A percentile compares a stretch with the other conserved stretches of the same genome.
Conservation (phyloP, 2,329 filamentous ascomycete species). For the Myriosclerotinia duriaeana region DNA sequence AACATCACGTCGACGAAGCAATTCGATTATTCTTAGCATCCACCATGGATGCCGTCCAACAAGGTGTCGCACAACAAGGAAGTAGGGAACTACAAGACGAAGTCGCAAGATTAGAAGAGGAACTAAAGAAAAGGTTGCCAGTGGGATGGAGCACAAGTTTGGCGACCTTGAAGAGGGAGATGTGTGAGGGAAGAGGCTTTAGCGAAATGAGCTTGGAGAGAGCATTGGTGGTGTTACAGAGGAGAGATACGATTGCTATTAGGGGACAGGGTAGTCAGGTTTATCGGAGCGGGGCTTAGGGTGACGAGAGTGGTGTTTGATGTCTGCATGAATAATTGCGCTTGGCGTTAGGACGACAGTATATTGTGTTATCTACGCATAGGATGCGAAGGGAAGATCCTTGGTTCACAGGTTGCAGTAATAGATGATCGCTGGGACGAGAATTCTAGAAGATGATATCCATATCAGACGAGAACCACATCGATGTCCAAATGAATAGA, state of each 20-base stretch:
- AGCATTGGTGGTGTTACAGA: conserved; percentile 80
- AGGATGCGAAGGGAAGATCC: neutral
- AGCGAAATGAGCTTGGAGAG: conserved; percentile 82
- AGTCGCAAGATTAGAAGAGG: conserved; percentile 80
- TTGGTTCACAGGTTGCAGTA: neutral
- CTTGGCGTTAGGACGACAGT: conserved; percentile 15
- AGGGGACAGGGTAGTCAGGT: conserved; percentile 74
- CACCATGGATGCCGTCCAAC: conserved; percentile 96
- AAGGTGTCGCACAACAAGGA: conserved; percentile 72
- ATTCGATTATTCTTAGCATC: conserved; percentile 94
- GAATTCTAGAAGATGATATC: neutral
- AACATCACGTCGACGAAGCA: conserved; percentile 92
- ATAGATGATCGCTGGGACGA: neutral
- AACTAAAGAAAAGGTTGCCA: conserved; percentile 80
- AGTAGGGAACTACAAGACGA: conserved; percentile 91
- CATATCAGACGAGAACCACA: neutral
- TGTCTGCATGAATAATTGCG: conserved; percentile 8
- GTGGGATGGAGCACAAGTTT: conserved; percentile 95
- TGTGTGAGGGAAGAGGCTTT: conserved; percentile 89
- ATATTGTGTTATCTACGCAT: conserved; percentile 5
- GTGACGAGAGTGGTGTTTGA: conserved; percentile 5
- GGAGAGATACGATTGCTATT: conserved; percentile 83
- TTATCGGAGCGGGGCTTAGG: conserved; percentile 67
- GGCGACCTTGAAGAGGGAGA: conserved; percentile 80
- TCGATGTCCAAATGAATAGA: neutral